phyloP scores from a whole-genome alignment of 2,329 filamentous ascomycete genomes.

The Cordyceps javanica region DNA sequence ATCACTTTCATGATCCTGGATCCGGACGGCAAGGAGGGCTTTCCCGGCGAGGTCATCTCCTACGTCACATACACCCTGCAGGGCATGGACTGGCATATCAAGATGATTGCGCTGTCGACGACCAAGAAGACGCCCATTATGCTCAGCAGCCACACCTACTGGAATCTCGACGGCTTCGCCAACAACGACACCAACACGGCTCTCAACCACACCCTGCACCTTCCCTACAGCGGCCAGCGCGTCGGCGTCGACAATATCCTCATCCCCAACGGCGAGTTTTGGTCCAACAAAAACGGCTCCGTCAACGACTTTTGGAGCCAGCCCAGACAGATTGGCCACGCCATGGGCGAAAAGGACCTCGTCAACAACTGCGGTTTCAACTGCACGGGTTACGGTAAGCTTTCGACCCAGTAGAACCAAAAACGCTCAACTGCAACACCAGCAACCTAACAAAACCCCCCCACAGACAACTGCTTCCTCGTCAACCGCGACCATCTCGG shows the following conservation, averaged over 20 bases:
- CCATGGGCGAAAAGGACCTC: slow-evolving; percentile 56
- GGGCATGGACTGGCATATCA: slow-evolving; percentile 63
- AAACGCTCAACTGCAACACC: too few relatives aligned
- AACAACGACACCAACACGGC: slow-evolving; percentile 61
- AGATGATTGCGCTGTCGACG: slow-evolving; percentile 63
- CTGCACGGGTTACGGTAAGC: slow-evolving; percentile 77
- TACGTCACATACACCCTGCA: slow-evolving; percentile 68
- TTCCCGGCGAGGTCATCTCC: slow-evolving; percentile 70
- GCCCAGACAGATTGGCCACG: slow-evolving; percentile 72
- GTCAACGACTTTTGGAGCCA: slow-evolving; percentile 78
- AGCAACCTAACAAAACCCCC: slow-evolving; percentile 7
- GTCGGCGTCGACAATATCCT: slow-evolving; percentile 64
- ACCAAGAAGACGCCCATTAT: slow-evolving; percentile 78
- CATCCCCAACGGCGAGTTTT: slow-evolving; percentile 69
- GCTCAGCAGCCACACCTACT: slow-evolving; percentile 70
- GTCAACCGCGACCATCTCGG: slow-evolving; percentile 55
- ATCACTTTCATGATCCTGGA: slow-evolving; percentile 74
- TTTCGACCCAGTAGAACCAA: not conserved
- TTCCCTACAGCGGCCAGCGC: slow-evolving; percentile 67
- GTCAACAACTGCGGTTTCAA: slow-evolving; percentile 69
- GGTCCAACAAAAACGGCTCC: slow-evolving; percentile 59
- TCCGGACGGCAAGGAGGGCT: slow-evolving; percentile 66
- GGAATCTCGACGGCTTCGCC: slow-evolving; percentile 75
- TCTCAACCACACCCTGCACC: slow-evolving; percentile 65
- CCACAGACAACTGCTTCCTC: slow-evolving; percentile 59